phyloP scores from a whole-genome alignment of 148 eudicot genomes.

The Rhododendron vialii region DNA sequence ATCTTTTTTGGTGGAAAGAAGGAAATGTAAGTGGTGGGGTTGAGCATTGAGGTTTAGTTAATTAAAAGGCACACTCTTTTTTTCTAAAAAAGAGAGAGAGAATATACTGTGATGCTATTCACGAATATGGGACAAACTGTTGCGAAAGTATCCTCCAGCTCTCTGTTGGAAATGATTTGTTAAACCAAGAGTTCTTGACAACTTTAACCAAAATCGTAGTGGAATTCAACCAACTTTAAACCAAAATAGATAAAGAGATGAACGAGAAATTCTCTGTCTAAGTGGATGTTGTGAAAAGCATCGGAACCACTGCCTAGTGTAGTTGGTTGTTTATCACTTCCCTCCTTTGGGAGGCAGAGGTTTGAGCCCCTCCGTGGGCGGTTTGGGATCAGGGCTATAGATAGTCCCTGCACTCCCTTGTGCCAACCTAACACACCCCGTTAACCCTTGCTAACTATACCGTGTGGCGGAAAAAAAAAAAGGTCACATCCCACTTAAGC shows the following conservation, averaged over 20 bases:
- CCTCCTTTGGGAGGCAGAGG: too few species aligned
- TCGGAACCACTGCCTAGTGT: too few species aligned
- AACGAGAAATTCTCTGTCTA: not conserved
- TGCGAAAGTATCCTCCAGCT: not conserved
- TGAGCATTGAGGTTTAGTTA: not conserved
- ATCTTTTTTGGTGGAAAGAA: not conserved
- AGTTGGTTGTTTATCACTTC: too few species aligned
- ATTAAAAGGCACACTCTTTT: not conserved
- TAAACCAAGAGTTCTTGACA: not conserved
- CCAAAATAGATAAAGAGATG: not conserved
- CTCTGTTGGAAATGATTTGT: not conserved
- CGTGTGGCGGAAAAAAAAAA: too few species aligned
- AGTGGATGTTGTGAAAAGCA: not conserved
- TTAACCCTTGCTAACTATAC: too few species aligned
- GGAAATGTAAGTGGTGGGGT: conserved; percentile 9
- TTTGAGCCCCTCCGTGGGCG: too few species aligned
- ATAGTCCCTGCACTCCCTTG: too few species aligned
- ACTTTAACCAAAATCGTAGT: not conserved
- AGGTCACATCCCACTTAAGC: not conserved
- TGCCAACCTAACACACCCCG: too few species aligned
- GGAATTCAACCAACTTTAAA: not conserved
- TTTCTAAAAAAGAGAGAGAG: not conserved
- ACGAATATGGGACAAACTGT: not conserved
- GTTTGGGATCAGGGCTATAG: too few species aligned
- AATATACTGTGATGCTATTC: not conserved